Base-by-base conservation (phyloP, 257 asterid genomes). In the Nicotiana knightiana region DNA sequence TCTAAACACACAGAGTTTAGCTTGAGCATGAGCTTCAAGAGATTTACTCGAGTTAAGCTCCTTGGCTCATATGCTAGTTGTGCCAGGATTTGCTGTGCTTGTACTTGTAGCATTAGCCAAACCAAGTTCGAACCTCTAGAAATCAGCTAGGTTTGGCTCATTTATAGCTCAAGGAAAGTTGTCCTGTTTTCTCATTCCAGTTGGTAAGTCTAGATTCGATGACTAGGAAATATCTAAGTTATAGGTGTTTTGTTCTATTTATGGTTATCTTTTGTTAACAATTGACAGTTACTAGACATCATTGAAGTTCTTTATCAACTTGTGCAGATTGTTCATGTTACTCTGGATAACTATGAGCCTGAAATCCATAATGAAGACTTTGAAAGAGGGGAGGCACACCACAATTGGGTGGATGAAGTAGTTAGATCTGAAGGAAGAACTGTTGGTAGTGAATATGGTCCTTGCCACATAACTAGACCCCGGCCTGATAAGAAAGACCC, bases 321-420 rank as follows among this genome's bases (percentile, higher is more conserved):
- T 48, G 70, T 87, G 83, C 86, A 96, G 98, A 91, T 94, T 85
- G 95, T 94, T 68, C 93, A 88, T 86, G 95, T 89, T 81, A 86
- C 93, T 81, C 89, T 96, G 46, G 96, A 92, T 85, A 94, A 92
- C 87, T 94, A 91, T 59, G 97, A 92, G 89, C 86, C 83, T 63
- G 93, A 88, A 80, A 32, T 85, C 26, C 94, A 81, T 81, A 86
- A 76, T 62, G 97, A 85, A 66, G 93, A 92, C 84, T 94, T 86
- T 57, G 96, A 90, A 85, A 85, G 91, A 83, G 90, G 88, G 82
- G 95, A 93, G 86, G 93, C 93, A 53, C 91, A 92, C 81, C 98
- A 93, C 85, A 92, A 96, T 89, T 96, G 99, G 99, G 98, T 96
- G 83, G 97, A 94, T 87, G 99, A 94, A 83, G 98, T 96, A 59